Percentiles rank a stretch among this genome's conserved stretches.
Evolutionary conservation across 495 filamentous ascomycete genomes (phyloP).

Genomic region (Articulospora tetracladia): DNA sequence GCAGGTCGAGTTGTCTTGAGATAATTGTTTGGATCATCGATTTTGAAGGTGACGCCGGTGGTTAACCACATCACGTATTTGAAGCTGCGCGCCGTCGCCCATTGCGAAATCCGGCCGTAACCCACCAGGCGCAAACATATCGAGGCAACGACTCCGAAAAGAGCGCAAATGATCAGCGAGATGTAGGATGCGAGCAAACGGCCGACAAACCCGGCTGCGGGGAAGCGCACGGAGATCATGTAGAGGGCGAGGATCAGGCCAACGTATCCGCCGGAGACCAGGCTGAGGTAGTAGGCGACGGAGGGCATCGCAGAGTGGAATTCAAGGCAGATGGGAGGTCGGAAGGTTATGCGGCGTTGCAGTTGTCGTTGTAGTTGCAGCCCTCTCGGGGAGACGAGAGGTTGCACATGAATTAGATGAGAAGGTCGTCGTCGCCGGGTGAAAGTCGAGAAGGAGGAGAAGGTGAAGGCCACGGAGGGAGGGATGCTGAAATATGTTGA

Average conservation of each 20-base stretch:
- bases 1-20: constrained; percentile 69
- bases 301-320: constrained; percentile 19
- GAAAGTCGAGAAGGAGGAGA: background rate
- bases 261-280: constrained; percentile 54
- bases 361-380: background rate
- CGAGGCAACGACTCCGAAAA: constrained; percentile 75
- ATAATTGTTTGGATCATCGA: constrained; percentile 62
- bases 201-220: constrained; percentile 61
- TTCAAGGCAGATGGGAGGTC: background rate
- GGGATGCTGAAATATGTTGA: background rate
- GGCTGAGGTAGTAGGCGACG: constrained; percentile 39
- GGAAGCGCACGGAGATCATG: constrained; percentile 51
- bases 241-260: constrained; percentile 57
- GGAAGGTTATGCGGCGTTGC: background rate
- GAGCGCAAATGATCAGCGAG: constrained; percentile 59
- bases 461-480: background rate
- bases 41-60: constrained; percentile 75
- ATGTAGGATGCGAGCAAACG: constrained; percentile 70
- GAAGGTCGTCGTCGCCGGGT: too few species aligned
- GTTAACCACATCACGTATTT: constrained; percentile 72
- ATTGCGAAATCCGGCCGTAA: constrained; percentile 74
- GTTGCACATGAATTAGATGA: constrained; percentile 11
- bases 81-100: constrained; percentile 76
- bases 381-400: constrained; percentile 22
- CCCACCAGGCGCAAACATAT: constrained; percentile 68